Evolutionary conservation across 805 yeast species (phyloP), one percentile per base, ranked within the genome.

Genomic region (Wickerhamiella siamensis): DNA sequence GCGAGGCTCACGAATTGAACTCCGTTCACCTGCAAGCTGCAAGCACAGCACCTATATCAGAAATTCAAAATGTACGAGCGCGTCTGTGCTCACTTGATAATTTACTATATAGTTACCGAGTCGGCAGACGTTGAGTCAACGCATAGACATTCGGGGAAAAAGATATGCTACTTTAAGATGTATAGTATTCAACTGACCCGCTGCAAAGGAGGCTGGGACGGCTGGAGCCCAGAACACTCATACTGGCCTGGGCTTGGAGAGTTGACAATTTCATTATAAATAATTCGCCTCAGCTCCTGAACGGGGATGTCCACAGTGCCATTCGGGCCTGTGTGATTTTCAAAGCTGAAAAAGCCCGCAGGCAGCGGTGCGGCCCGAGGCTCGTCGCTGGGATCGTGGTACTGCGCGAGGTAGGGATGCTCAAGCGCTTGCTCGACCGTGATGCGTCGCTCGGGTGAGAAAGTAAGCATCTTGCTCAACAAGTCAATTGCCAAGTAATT

Each of bases 341-440:
- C 98, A 55, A 91, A 91, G 49, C 83, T 91, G 54, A 91, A 88
- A 59, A 88, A 86, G 51, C 79, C 83, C 32, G 76, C 77, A 1
- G 95, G 91, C 24, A 91, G 77, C 32, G 83, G 81, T 17, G 75
- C 75, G 4, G 54, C 51, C 2, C 44, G 36, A 4, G 67, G 67
- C 61, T 91, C 97, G 57, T 91, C 97, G 24, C 73, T 71, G 4
- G 95, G 91, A 60, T 86, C 95, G 57, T 84, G 96, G 87, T 95
- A 91, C 26, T 82, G 72, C 37, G 77, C 69, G 42, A 91, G 63
- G 58, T 88, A 91, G 6, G 95, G 95, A 62, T 91, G 98, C 46
- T 68, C 70, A 39, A 91, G 66, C 0, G 97, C 96, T 51, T 84
- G 80, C 44, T 81, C 84, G 3, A 87, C 97, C 0, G 86, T 76